Evolutionary conservation across 768 basidiomycete species (phyloP).

Genomic region (Lentinula edodes): DNA sequence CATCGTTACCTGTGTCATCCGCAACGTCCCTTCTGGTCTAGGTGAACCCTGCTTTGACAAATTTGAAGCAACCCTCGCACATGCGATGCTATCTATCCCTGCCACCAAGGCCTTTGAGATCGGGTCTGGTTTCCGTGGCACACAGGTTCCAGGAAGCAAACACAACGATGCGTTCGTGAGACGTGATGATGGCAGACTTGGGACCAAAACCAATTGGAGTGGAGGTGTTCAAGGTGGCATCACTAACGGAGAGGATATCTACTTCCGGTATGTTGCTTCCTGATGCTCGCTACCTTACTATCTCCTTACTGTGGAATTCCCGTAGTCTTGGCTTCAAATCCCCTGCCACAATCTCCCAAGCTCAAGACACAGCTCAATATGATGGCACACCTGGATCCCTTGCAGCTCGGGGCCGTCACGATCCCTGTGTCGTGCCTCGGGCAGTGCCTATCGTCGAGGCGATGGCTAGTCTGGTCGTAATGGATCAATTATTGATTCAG

Average conservation of each 20-base stretch:
- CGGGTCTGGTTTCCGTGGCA: conserved; percentile 93
- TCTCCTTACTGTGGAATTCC: background rate
- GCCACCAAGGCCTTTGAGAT: conserved; percentile 98
- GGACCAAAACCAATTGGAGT: conserved; percentile 91
- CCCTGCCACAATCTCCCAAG: conserved; percentile 94
- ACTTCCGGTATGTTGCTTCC: conserved; percentile 70
- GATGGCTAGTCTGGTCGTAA: conserved; percentile 93
- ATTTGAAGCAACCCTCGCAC: conserved; percentile 90
- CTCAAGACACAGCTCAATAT: conserved; percentile 88
- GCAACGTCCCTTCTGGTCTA: conserved; percentile 83
- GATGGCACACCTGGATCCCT: conserved; percentile 85
- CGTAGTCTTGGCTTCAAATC: conserved; percentile 93
- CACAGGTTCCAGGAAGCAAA: conserved; percentile 85
- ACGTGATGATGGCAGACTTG: conserved; percentile 61
- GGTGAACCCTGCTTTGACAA: conserved; percentile 99
- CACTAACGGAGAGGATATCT: conserved; percentile 94
- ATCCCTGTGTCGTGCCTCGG: conserved; percentile 95
- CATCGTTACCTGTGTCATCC: conserved; percentile 95
- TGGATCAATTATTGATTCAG: conserved; percentile 91
- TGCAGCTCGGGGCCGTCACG: conserved; percentile 90
- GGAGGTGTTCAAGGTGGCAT: conserved; percentile 98
- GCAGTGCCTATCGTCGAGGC: conserved; percentile 98
- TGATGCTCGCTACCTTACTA: background rate
- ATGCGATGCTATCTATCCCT: conserved; percentile 98
- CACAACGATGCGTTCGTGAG: conserved; percentile 89